These are phyloP conservation scores for Elaphomyces granulatus DNA, from an alignment of 495 filamentous ascomycete species.

Conservation along the genomic window DNA sequence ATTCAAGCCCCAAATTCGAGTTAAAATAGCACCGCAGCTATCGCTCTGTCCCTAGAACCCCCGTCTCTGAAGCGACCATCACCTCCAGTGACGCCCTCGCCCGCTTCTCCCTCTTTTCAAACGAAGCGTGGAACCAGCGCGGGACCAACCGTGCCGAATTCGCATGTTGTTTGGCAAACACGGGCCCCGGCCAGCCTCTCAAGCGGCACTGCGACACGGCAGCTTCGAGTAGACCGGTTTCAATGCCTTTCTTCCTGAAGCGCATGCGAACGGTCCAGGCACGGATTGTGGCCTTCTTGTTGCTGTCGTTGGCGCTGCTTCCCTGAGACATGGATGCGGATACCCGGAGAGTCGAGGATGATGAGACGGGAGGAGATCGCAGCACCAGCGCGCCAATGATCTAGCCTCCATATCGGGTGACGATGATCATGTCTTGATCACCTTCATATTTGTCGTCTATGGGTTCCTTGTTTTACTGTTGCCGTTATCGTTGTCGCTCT, in stretches of 20 bases:
- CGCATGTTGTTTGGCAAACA: conserved; percentile 54
- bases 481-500: too few relatives aligned
- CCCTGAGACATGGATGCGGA: too few relatives aligned
- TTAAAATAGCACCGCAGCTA: too few relatives aligned
- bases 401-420: conserved; percentile 40
- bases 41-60: too few relatives aligned
- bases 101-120: conserved; percentile 41
- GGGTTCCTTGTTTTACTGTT: too few relatives aligned
- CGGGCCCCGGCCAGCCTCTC: conserved; percentile 38
- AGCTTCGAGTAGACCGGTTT: conserved; percentile 50
- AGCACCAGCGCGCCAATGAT: conserved; percentile 43
- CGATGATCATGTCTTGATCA: conserved; percentile 35
- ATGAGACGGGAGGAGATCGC: conserved; percentile 18
- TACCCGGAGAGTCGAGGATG: too few relatives aligned
- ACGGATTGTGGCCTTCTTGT: conserved; percentile 35
- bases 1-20: too few relatives aligned
- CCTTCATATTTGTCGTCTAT: too few relatives aligned
- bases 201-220: conserved; percentile 42
- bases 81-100: conserved; percentile 38
- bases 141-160: conserved; percentile 48
- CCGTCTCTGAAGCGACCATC: too few relatives aligned
- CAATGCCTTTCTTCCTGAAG: conserved; percentile 56
- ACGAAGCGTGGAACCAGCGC: conserved; percentile 40
- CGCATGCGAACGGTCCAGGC: conserved; percentile 59
- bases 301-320: background rate